phyloP scores from a whole-genome alignment of 768 basidiomycete genomes.

The Mycena rebaudengoi region DNA sequence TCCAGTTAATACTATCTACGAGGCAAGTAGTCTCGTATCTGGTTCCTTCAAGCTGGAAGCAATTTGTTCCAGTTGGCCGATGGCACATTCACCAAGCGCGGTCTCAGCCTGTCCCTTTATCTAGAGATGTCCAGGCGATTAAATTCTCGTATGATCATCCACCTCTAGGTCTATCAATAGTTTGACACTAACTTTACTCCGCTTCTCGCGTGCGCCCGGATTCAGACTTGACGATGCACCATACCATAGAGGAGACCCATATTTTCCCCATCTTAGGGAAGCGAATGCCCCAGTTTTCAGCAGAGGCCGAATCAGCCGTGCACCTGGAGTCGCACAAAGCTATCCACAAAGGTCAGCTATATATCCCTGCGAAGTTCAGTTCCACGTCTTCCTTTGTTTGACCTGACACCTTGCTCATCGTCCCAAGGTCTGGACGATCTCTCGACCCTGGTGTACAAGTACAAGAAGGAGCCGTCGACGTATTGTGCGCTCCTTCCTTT shows the following conservation, averaged over 20 bases:
- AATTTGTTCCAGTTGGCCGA: slow-evolving; percentile 61
- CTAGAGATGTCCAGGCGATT: slow-evolving; percentile 49
- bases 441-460: slow-evolving; percentile 48
- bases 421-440: slow-evolving; percentile 50
- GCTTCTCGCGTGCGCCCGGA: no score
- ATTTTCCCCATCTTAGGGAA: slow-evolving; percentile 61
- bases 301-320: slow-evolving; percentile 45
- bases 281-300: slow-evolving; percentile 56
- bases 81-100: slow-evolving; percentile 56
- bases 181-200: background rate
- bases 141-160: slow-evolving; percentile 45
- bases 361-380: no score
- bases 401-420: background rate
- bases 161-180: background rate
- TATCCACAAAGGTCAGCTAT: slow-evolving; percentile 62
- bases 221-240: slow-evolving; percentile 62
- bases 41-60: background rate
- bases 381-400: background rate
- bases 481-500: slow-evolving; percentile 53
- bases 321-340: slow-evolving; percentile 59
- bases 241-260: slow-evolving; percentile 61
- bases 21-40: slow-evolving; percentile 36
- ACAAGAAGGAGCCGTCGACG: slow-evolving; percentile 48
- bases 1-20: slow-evolving; percentile 55
- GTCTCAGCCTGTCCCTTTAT: slow-evolving; percentile 52